Conservation (phyloP, 2,329 filamentous ascomycete genomes). For the Esteya vermicola region DNA sequence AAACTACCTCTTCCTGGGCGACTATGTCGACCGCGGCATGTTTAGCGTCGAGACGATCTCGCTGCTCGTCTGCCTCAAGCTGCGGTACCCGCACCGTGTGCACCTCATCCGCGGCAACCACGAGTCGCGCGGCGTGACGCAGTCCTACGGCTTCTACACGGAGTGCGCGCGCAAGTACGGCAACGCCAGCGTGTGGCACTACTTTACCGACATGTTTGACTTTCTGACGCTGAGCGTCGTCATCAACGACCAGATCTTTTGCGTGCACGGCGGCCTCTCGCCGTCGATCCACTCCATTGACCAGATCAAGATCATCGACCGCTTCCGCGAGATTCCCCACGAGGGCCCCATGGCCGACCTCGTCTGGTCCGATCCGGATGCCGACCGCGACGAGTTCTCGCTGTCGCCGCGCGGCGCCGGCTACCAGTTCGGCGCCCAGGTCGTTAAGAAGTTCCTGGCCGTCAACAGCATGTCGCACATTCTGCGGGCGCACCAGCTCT, state of each 20-base stretch:
- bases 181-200: constrained; percentile 97
- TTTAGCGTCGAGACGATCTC: constrained; percentile 99
- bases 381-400: constrained; percentile 94
- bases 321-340: constrained; percentile 95
- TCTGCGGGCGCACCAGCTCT: constrained; percentile 91
- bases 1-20: constrained; percentile 93
- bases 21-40: constrained; percentile 96
- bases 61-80: constrained; percentile 88
- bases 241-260: constrained; percentile 98
- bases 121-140: constrained; percentile 91
- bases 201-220: constrained; percentile 99
- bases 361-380: constrained; percentile 95
- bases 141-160: constrained; percentile 98
- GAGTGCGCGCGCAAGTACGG: constrained; percentile 97
- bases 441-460: constrained; percentile 94
- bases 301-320: constrained; percentile 98
- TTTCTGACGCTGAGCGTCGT: constrained; percentile 93
- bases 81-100: constrained; percentile 90
- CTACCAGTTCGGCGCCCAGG: constrained; percentile 94
- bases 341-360: constrained; percentile 99
- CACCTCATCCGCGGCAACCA: constrained; percentile 96
- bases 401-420: constrained; percentile 85
- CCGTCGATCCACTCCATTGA: constrained; percentile 95
- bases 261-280: constrained; percentile 82
- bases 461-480: constrained; percentile 98